A percentile compares a stretch with the other conserved stretches of the same genome.
These are phyloP conservation scores for Daldinia eschscholtzii DNA, from an alignment of 2,329 filamentous ascomycete species.

Conservation along the genomic window DNA sequence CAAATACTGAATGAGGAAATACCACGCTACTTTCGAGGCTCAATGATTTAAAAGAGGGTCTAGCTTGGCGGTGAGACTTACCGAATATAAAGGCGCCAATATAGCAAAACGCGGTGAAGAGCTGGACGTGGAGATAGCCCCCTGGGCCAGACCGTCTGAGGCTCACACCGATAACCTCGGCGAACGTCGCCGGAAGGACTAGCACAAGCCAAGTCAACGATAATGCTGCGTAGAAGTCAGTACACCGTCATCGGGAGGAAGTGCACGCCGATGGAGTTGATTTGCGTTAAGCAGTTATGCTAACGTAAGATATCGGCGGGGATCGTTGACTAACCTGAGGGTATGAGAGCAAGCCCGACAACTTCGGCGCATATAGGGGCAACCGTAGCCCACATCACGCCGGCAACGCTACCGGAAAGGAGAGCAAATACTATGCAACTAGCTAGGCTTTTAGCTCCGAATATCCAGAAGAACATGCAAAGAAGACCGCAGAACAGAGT, in stretches of 20 bases:
- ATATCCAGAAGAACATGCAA: slow-evolving; percentile 79
- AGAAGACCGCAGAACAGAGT: slow-evolving; percentile 75
- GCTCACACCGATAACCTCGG: slow-evolving; percentile 72
- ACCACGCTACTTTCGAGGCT: background rate
- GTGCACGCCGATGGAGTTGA: background rate
- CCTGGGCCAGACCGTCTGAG: slow-evolving; percentile 60
- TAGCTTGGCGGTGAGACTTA: slow-evolving; percentile 44
- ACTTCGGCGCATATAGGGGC: slow-evolving; percentile 80
- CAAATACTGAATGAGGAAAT: background rate
- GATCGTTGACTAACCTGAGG: slow-evolving; percentile 62
- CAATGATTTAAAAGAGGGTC: background rate
- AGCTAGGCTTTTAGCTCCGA: slow-evolving; percentile 72
- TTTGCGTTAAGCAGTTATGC: background rate
- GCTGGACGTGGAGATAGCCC: slow-evolving; percentile 65
- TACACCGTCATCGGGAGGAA: background rate
- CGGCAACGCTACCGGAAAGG: slow-evolving; percentile 74
- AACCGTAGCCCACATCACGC: slow-evolving; percentile 78
- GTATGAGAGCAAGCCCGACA: slow-evolving; percentile 76
- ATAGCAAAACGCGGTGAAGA: slow-evolving; percentile 73
- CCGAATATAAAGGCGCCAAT: slow-evolving; percentile 64
- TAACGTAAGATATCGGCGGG: background rate
- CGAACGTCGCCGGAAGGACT: slow-evolving; percentile 77
- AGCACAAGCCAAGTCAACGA: slow-evolving; percentile 80
- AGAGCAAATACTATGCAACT: slow-evolving; percentile 79
- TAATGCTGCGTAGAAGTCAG: slow-evolving; percentile 57